These are phyloP conservation scores for Trypanosoma cruzi DNA, from an alignment of 208 protist genomes.

Conservation along the genomic window DNA sequence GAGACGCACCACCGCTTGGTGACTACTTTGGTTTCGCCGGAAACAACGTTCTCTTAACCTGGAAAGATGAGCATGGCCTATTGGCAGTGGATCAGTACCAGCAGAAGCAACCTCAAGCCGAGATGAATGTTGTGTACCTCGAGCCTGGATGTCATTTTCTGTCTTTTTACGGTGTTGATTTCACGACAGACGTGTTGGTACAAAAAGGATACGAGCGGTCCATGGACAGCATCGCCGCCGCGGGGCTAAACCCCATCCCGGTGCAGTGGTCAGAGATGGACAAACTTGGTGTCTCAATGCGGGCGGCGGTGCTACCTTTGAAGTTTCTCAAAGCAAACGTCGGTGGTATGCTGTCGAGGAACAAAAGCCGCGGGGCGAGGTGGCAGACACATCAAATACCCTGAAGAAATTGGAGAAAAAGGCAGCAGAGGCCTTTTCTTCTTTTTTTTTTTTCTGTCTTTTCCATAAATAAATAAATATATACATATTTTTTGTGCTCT, in stretches of 20 bases:
- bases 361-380: conserved; percentile 43
- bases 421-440: conserved; percentile 3
- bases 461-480: conserved; percentile 14
- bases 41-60: conserved; percentile 85
- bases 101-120: conserved; percentile 42
- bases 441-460: conserved; percentile 4
- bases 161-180: conserved; percentile 87
- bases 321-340: conserved; percentile 79
- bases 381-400: conserved; percentile 73
- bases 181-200: conserved; percentile 82
- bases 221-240: conserved; percentile 87
- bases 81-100: conserved; percentile 92
- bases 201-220: conserved; percentile 91
- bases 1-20: conserved; percentile 88
- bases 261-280: conserved; percentile 94
- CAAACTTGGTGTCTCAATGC: conserved; percentile 92
- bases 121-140: conserved; percentile 74
- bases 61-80: conserved; percentile 93
- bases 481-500: background rate
- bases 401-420: conserved; percentile 18
- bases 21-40: conserved; percentile 94
- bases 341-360: conserved; percentile 59
- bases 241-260: conserved; percentile 89
- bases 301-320: conserved; percentile 76
- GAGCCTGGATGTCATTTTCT: conserved; percentile 93